Evolutionary conservation across 202 grass and related monocot genomes (phyloP), one percentile per base, ranked within the genome.

Genomic region (Zizania palustris): DNA sequence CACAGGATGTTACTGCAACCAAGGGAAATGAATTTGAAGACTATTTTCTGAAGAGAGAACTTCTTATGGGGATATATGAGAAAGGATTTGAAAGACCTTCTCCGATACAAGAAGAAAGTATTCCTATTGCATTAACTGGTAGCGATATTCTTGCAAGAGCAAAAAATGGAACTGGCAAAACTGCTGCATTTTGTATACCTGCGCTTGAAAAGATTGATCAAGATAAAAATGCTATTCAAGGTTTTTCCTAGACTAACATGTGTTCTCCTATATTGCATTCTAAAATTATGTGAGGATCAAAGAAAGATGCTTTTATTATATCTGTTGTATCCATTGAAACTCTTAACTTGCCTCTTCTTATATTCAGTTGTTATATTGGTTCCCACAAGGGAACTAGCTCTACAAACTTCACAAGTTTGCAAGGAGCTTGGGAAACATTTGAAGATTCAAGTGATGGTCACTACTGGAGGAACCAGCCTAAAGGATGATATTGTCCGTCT

Each of bases 11-110:
- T 11, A 96, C 93, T 45, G 93, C 90, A 69, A 96, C 93, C 15
- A 96, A 96, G 48, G 93, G 93, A 64, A 92, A 96, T 77, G 93
- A 96, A 66, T 96, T 96, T 12, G 93, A 96, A 79, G 93, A 96
- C 73, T 96, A 96, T 81, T 96, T 96, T 80, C 68, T 96, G 43
- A 96, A 96, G 76, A 80, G 93, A 67, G 93, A 96, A 54, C 90
- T 96, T 6, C 87, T 96, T 49, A 96, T 96, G 93, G 93, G 93
- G n/a, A 96, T 96, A 80, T 96, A 90, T 71, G 93, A 96, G 41
- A 96, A 90, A 51, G 93, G 93, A 55, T 96, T 92, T 65, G 93
- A 96, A 88, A 90, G 90, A 11, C 93, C 93, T 41, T 96, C 93
- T 49, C 93, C 93, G 69, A 96, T 96, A 65, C 93, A 96, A 81